Conservation (phyloP, 2,329 filamentous ascomycete species). For the Cadophora sp. region DNA sequence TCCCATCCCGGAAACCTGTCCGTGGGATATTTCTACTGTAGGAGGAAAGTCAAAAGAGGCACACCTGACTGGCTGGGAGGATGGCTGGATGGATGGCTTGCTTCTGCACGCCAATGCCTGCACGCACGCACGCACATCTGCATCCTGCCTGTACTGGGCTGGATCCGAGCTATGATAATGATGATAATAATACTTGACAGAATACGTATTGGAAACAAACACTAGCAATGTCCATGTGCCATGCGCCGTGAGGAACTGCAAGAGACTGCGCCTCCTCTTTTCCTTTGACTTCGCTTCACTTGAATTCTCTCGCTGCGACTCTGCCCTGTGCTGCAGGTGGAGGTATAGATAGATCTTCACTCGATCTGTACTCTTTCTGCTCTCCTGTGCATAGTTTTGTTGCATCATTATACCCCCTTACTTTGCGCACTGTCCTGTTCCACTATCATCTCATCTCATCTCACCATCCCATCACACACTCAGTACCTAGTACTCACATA, state of each 20-base stretch:
- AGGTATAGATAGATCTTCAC: not conserved
- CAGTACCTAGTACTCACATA: too few species aligned
- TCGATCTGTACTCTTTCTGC: not conserved
- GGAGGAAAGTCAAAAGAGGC: not conserved
- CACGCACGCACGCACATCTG: not conserved
- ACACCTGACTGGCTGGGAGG: not conserved
- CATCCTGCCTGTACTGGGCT: not conserved
- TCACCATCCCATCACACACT: not conserved
- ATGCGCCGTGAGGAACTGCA: not conserved
- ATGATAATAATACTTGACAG: not conserved
- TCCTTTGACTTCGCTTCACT: not conserved
- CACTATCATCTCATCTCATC: not conserved
- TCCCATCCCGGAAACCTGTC: not conserved
- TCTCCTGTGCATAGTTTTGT: not conserved
- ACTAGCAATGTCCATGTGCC: not conserved
- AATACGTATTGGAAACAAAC: not conserved
- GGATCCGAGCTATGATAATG: not conserved
- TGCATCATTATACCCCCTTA: conserved; percentile 9
- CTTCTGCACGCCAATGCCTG: conserved; percentile 3
- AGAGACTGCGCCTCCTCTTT: not conserved
- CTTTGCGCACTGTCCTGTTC: not conserved
- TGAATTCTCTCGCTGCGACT: not conserved
- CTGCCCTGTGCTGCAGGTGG: not conserved
- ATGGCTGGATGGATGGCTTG: not conserved
- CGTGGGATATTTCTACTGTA: not conserved